phyloP scores from a whole-genome alignment of 768 basidiomycete species.

The Tulasnella sp. region DNA sequence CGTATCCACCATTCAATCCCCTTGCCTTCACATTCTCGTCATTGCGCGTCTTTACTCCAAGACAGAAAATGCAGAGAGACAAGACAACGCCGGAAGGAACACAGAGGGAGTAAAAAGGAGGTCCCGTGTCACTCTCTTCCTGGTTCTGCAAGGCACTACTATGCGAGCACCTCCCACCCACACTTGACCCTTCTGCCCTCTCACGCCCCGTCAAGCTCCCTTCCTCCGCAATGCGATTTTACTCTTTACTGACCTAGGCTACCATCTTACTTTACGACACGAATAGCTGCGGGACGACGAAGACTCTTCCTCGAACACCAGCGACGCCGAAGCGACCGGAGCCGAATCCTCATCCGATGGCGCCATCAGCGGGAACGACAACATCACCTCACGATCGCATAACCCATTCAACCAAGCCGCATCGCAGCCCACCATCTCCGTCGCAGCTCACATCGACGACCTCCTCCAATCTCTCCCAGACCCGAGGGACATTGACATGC shows the following conservation, averaged over 20 bases:
- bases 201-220: no score
- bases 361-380: neutral
- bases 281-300: no score
- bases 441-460: constrained; percentile 29
- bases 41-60: neutral
- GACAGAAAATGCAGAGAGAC: neutral
- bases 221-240: no score
- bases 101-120: no score
- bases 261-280: no score
- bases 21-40: neutral
- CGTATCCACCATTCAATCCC: neutral
- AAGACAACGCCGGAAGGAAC: neutral
- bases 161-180: no score
- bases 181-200: no score
- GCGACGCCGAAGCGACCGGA: no score
- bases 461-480: constrained; percentile 55
- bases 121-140: no score
- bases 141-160: no score
- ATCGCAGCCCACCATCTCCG: neutral
- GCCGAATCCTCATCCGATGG: neutral
- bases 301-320: no score
- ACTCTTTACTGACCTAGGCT: no score
- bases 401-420: neutral
- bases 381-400: neutral
- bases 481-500: constrained; percentile 55